Base-by-base conservation (phyloP, 352 stramenopile species). In the Pythium scleroteichum region DNA sequence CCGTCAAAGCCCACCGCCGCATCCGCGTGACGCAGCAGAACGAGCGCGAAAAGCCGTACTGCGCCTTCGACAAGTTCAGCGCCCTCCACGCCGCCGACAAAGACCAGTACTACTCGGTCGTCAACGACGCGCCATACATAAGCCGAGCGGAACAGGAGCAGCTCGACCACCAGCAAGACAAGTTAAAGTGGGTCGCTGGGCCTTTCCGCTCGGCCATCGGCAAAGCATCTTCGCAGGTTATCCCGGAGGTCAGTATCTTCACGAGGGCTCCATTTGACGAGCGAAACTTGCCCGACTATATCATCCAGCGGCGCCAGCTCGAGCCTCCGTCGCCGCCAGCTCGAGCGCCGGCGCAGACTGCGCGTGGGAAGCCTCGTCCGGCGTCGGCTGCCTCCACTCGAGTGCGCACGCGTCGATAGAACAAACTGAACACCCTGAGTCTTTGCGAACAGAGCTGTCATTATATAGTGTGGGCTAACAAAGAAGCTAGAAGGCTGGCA, bases 81-180 rank as follows among this genome's bases (percentile, higher is more conserved):
- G 84, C 72, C 48, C 65, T 88, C 38, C 53, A 62, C 3, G 67
- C 75, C n/a, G 46, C 59, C 0, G 58, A 81, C 47, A 67, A 75
- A 29, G 63, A 72, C 4, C 23, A 47, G 2, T 94, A 87, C 54
- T 94, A 92, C 52, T 94, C 85, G 38, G 72, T 94, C 38, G 72
- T 92, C 44, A 94, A 94, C 51, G 85, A 94, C 46, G 82, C 79
- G 20, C 85, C 85, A 24, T 94, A 94, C 63, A 48, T 66, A 46
- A 88, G 77, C 38, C 44, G 55, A 1, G 61, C 53, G 20, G 82
- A 92, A 27, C 71, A 72, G 4, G 78, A 92, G 54, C 55, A 60
- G 13, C 53, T 91, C 32, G 68, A 81, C 20, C 62, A 75, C 8
- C 82, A 91, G 69, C 74, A 76, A 24, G 77, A 55, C 58, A 92